A percentile compares a stretch with the other conserved stretches of the same genome.
Evolutionary conservation across 805 yeast species (phyloP).

Genomic region (Barnettozyma californica): DNA sequence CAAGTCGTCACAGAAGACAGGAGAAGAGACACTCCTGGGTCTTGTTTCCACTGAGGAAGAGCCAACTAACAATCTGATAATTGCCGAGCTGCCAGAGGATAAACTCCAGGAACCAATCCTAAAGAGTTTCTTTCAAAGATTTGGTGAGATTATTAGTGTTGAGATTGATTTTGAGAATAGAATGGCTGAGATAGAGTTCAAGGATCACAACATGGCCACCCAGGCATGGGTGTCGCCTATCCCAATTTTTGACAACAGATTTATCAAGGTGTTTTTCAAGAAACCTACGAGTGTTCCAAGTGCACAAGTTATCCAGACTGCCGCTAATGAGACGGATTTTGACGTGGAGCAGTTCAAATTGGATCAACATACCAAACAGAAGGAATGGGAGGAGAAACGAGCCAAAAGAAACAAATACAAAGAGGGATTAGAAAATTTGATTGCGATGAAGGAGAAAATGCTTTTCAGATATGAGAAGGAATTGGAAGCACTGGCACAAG

Average conservation of each 20-base stretch:
- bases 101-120: slow-evolving; percentile 31
- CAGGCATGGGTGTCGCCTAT: slow-evolving; percentile 39
- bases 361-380: slow-evolving; percentile 36
- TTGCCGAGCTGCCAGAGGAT: slow-evolving; percentile 40
- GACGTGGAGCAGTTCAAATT: slow-evolving; percentile 34
- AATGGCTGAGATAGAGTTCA: slow-evolving; percentile 36
- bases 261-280: slow-evolving; percentile 41
- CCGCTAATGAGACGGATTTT: slow-evolving; percentile 12
- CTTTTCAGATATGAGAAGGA: slow-evolving; percentile 29
- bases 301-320: neutral
- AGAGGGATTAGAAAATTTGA: slow-evolving; percentile 27
- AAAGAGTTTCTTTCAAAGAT: slow-evolving; percentile 33
- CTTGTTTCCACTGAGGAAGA: slow-evolving; percentile 3
- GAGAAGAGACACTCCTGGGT: neutral
- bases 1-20: neutral
- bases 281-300: slow-evolving; percentile 2
- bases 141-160: slow-evolving; percentile 33
- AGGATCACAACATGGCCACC: slow-evolving; percentile 32
- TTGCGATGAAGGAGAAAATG: slow-evolving; percentile 31
- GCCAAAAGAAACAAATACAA: slow-evolving; percentile 29
- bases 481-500: slow-evolving; percentile 19
- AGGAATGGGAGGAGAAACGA: slow-evolving; percentile 35
- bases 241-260: slow-evolving; percentile 44
- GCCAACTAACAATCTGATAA: slow-evolving; percentile 25
- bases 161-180: slow-evolving; percentile 23